phyloP scores from a whole-genome alignment of 2,329 filamentous ascomycete species.

The Arthrobotrys musiformis region DNA sequence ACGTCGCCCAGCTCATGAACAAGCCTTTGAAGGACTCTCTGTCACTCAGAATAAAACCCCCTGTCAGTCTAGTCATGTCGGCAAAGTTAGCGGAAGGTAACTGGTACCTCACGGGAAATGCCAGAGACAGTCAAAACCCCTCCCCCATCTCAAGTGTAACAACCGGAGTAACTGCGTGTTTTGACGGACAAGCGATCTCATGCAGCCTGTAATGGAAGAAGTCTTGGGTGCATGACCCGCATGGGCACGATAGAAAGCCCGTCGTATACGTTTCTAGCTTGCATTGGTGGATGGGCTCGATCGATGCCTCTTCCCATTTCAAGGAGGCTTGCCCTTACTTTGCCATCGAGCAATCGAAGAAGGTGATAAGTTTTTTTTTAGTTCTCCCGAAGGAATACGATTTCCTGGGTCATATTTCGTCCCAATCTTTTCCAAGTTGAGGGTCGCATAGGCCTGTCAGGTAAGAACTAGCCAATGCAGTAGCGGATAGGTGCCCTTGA shows the following conservation, averaged over 20 bases:
- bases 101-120: slow-evolving; percentile 48
- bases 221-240: slow-evolving; percentile 44
- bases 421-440: slow-evolving; percentile 18
- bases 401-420: slow-evolving; percentile 15
- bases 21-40: slow-evolving; percentile 33
- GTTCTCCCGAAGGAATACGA: not conserved
- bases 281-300: slow-evolving; percentile 50
- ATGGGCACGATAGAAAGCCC: slow-evolving; percentile 37
- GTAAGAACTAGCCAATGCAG: slow-evolving; percentile 41
- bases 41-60: slow-evolving; percentile 14
- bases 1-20: slow-evolving; percentile 20
- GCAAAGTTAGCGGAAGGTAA: slow-evolving; percentile 45
- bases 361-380: slow-evolving; percentile 4
- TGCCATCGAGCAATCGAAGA: slow-evolving; percentile 2
- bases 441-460: slow-evolving; percentile 28
- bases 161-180: slow-evolving; percentile 35
- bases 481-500: slow-evolving; percentile 43
- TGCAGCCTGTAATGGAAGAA: slow-evolving; percentile 20
- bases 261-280: slow-evolving; percentile 54
- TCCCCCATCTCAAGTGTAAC: slow-evolving; percentile 36
- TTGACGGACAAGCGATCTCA: slow-evolving; percentile 48
- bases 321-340: slow-evolving; percentile 53
- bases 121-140: slow-evolving; percentile 23
- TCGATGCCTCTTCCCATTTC: slow-evolving; percentile 52
- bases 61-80: slow-evolving; percentile 27